Conservation (phyloP, 2,329 filamentous ascomycete species). For the Zymoseptoria passerinii region DNA sequence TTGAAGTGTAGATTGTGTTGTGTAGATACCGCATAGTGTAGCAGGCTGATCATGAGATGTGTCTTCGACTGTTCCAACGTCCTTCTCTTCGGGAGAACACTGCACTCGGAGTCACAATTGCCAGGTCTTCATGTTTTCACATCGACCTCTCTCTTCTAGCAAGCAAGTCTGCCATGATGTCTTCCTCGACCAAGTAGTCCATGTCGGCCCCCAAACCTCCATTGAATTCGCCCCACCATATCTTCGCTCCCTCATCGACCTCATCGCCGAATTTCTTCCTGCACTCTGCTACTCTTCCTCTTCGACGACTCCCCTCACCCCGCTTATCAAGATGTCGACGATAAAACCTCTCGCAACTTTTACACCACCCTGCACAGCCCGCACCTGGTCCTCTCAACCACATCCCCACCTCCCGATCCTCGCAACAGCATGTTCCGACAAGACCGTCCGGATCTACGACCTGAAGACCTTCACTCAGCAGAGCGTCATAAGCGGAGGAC, state of each 20-base stretch:
- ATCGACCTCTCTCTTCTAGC: neutral
- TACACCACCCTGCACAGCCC: constrained; percentile 45
- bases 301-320: neutral
- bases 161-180: neutral
- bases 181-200: too few species aligned
- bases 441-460: constrained; percentile 82
- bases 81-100: too few species aligned
- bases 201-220: neutral
- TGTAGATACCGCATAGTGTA: neutral
- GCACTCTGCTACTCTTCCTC: too few species aligned
- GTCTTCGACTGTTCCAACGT: neutral
- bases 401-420: constrained; percentile 82
- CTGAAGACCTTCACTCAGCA: constrained; percentile 71
- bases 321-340: constrained; percentile 12
- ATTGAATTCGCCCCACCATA: neutral
- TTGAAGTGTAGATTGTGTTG: neutral
- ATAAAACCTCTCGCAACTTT: constrained; percentile 45
- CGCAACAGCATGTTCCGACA: constrained; percentile 79
- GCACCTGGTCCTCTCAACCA: constrained; percentile 77
- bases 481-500: constrained; percentile 73
- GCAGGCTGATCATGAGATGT: neutral
- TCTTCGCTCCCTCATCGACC: neutral
- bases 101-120: too few species aligned
- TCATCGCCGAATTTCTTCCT: neutral
- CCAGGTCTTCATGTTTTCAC: too few species aligned